Evolutionary conservation across 1,284 basidiomycete species (phyloP), one percentile per base, ranked within the genome.

Genomic region (Cutaneotrichosporon sp.): DNA sequence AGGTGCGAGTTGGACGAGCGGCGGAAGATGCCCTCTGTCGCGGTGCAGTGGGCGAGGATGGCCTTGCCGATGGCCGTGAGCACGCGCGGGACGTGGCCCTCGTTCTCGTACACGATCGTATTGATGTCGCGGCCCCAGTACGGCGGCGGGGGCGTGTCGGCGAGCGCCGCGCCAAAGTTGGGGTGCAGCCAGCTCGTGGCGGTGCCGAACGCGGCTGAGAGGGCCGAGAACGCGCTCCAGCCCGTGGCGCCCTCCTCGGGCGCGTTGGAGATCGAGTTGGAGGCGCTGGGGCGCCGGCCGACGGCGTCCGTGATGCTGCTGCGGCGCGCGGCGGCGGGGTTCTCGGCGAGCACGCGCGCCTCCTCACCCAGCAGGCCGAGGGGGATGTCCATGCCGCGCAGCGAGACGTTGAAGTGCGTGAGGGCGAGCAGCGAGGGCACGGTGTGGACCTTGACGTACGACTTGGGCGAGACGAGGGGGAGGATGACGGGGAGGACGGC

Each of bases 381-480:
- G 13, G 68, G 57, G 24, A 76, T 20, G 27, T 72, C 66, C 24
- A 76, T 66, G 8, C 75, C 73, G 4, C 65, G 60, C 13, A 78
- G 62, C 2, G 73, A 60, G 0, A 76, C 61, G 16, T 57, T 58
- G 14, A 50, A 54, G 3, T 59, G 59, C 14, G 66, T 46, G 1
- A 78, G 67, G 18, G 63, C 57, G 10, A 73, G 47, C 1, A 78
- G 58, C 1, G 73, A 73, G 2, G 69, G 63, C 0, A 72, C 46
- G 11, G 68, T 68, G 54, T 74, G 69, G 16, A 78, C 66, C 57
- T 78, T 78, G 47, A 65, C 45, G 38, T 72, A 75, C 20, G 74
- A 68, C 64, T 75, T 76, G 11, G 75, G 75, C 5, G 76, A 78
- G 5, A 77, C 42, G 42, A 78, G 64, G 0, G 75, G 76, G 3